phyloP scores from a whole-genome alignment of 768 basidiomycete species.

The Pleurotus djamor region DNA sequence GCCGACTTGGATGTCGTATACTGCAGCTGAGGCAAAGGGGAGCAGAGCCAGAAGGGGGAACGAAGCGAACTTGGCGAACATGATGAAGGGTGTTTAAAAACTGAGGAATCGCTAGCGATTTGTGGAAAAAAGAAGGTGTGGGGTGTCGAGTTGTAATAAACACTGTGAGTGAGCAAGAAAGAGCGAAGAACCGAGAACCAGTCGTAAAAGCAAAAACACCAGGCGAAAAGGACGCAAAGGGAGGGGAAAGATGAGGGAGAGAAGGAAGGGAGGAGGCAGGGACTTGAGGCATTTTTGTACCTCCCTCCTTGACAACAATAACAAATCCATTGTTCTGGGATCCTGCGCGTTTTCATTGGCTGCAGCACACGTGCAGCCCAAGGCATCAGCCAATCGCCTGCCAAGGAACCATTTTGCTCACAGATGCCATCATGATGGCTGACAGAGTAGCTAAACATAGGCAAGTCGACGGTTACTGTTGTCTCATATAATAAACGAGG shows the following conservation, averaged over 20 bases:
- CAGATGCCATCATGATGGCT: slow-evolving; percentile 1
- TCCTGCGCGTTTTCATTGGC: slow-evolving; percentile 12
- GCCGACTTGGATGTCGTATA: slow-evolving; percentile 56
- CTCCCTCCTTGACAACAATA: slow-evolving; percentile 10
- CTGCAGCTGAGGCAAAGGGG: slow-evolving; percentile 46
- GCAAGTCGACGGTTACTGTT: no score
- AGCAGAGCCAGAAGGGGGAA: slow-evolving; percentile 47
- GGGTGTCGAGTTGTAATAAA: slow-evolving; percentile 6
- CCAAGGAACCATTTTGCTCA: slow-evolving; percentile 3
- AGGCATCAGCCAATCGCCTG: background rate
- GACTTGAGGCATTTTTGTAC: slow-evolving; percentile 9
- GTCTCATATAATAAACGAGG: no score
- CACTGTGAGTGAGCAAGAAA: slow-evolving; percentile 16
- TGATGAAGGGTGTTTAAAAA: slow-evolving; percentile 21
- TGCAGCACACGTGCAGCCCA: background rate
- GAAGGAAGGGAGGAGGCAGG: slow-evolving; percentile 15
- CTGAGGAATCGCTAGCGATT: slow-evolving; percentile 25
- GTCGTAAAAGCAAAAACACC: slow-evolving; percentile 10
- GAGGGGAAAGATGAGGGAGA: slow-evolving; percentile 4
- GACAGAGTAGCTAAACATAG: no score
- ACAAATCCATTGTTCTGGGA: background rate
- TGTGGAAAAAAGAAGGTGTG: slow-evolving; percentile 22
- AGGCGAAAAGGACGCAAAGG: slow-evolving; percentile 12
- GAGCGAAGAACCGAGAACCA: slow-evolving; percentile 20
- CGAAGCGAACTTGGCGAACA: slow-evolving; percentile 42